A percentile compares a stretch with the other conserved stretches of the same genome.
phyloP scores from a whole-genome alignment of 2,329 filamentous ascomycete species.

The Aspergillus eucalypticola region DNA sequence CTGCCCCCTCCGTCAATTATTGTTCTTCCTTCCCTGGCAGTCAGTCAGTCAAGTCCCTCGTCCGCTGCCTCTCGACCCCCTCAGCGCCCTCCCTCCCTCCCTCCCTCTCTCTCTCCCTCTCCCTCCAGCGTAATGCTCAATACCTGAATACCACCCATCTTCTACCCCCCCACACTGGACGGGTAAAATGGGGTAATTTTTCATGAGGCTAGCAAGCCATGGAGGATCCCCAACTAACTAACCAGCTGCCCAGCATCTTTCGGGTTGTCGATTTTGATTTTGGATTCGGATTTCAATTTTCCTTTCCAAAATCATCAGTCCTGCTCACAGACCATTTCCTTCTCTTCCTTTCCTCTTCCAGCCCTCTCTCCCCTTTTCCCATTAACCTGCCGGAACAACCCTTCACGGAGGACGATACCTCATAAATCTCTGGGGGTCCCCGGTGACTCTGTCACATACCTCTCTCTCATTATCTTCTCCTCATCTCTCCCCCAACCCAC shows the following conservation, averaged over 20 bases:
- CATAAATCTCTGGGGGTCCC: background rate
- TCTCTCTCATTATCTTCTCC: background rate
- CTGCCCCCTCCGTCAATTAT: too few species aligned
- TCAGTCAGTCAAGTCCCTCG: background rate
- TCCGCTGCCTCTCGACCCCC: background rate
- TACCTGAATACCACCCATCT: background rate
- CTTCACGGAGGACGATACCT: background rate
- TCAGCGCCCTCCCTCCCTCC: background rate
- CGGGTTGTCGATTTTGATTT: too few species aligned
- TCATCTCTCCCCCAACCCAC: background rate
- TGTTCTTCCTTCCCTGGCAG: background rate
- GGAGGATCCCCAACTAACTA: background rate
- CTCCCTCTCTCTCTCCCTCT: background rate
- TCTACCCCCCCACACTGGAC: background rate
- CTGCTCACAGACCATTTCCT: constrained; percentile 9
- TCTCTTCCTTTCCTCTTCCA: background rate
- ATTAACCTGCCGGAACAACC: background rate
- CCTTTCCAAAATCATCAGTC: background rate
- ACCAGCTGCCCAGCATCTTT: background rate
- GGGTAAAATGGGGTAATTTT: constrained; percentile 3
- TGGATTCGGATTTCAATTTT: background rate
- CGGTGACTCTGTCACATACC: background rate
- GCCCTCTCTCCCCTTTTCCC: background rate
- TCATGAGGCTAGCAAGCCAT: background rate
- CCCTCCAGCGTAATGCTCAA: constrained; percentile 4